Percentiles rank a stretch among this genome's conserved stretches.
Evolutionary conservation across 345 rosid species (phyloP).

Genomic region (Lumnitzera racemosa): DNA sequence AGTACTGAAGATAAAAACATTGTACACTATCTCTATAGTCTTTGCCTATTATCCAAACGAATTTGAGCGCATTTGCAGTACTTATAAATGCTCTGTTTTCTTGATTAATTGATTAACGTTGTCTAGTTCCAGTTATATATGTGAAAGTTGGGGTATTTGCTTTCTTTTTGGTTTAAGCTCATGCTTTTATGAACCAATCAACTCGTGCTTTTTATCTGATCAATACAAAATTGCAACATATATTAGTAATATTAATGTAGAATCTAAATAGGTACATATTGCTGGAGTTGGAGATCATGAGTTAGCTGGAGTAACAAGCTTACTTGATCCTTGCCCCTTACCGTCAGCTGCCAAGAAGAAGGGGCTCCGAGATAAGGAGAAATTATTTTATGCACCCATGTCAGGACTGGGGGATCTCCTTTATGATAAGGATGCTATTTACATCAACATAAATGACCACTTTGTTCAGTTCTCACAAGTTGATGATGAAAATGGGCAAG

Average conservation of each 20-base stretch:
- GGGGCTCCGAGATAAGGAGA: slow-evolving; percentile 85
- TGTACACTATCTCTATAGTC: too few relatives aligned
- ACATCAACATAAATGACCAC: slow-evolving; percentile 85
- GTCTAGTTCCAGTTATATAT: too few relatives aligned
- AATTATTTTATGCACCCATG: slow-evolving; percentile 94
- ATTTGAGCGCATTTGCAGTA: too few relatives aligned
- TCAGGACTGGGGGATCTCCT: slow-evolving; percentile 92
- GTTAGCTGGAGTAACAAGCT: slow-evolving; percentile 67
- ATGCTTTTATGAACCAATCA: too few relatives aligned
- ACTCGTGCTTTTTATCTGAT: too few relatives aligned
- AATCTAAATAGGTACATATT: slow-evolving; percentile 68
- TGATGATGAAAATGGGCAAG: slow-evolving; percentile 47
- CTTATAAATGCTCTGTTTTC: too few relatives aligned
- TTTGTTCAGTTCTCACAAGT: slow-evolving; percentile 78
- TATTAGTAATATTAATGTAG: slow-evolving; percentile 1
- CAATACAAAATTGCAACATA: neutral
- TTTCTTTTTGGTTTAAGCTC: too few relatives aligned
- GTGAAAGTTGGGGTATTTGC: too few relatives aligned
- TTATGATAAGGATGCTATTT: slow-evolving; percentile 97
- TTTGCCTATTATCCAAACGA: too few relatives aligned
- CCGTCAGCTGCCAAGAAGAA: slow-evolving; percentile 89
- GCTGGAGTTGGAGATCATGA: slow-evolving; percentile 96
- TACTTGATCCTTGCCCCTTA: slow-evolving; percentile 93
- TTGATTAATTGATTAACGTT: too few relatives aligned
- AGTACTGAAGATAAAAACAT: too few relatives aligned